Evolutionary conservation across 495 filamentous ascomycete species (phyloP).

Genomic region (Evansstolkia leycettana): DNA sequence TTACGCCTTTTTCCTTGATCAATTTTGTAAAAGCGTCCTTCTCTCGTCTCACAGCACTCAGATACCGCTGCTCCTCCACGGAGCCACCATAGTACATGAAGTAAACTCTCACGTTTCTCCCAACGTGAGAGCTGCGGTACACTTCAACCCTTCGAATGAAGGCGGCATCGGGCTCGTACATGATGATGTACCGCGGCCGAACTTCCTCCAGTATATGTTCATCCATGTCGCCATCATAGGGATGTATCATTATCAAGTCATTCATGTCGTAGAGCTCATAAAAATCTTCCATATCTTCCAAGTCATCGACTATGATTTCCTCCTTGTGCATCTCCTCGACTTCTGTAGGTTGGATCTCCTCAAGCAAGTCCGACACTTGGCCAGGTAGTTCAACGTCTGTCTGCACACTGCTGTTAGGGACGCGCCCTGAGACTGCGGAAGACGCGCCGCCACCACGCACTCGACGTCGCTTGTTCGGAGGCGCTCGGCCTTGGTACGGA

Average conservation of each 20-base stretch:
- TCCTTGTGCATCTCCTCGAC: slow-evolving; percentile 51
- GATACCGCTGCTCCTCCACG: slow-evolving; percentile 91
- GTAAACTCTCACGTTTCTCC: slow-evolving; percentile 81
- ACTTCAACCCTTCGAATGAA: slow-evolving; percentile 94
- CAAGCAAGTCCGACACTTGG: slow-evolving; percentile 55
- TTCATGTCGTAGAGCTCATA: slow-evolving; percentile 91
- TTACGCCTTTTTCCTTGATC: slow-evolving; percentile 77
- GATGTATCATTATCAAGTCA: slow-evolving; percentile 77
- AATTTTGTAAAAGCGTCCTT: slow-evolving; percentile 91
- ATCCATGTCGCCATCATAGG: slow-evolving; percentile 91
- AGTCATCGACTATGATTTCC: slow-evolving; percentile 66
- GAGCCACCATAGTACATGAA: slow-evolving; percentile 93
- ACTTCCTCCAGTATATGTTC: slow-evolving; percentile 91
- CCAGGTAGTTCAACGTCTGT: slow-evolving; percentile 69
- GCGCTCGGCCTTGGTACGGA: slow-evolving; percentile 47
- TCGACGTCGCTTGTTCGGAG: slow-evolving; percentile 78
- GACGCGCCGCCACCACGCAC: slow-evolving; percentile 67
- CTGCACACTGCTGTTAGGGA: slow-evolving; percentile 55
- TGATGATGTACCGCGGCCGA: slow-evolving; percentile 87
- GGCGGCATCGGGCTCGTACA: slow-evolving; percentile 95
- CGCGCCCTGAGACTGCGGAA: slow-evolving; percentile 40
- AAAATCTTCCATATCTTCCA: slow-evolving; percentile 84
- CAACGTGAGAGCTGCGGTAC: slow-evolving; percentile 85
- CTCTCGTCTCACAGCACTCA: slow-evolving; percentile 77
- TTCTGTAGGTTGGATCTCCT: slow-evolving; percentile 56